phyloP scores from a whole-genome alignment of 2,329 filamentous ascomycete genomes.

The Alternaria longipes region DNA sequence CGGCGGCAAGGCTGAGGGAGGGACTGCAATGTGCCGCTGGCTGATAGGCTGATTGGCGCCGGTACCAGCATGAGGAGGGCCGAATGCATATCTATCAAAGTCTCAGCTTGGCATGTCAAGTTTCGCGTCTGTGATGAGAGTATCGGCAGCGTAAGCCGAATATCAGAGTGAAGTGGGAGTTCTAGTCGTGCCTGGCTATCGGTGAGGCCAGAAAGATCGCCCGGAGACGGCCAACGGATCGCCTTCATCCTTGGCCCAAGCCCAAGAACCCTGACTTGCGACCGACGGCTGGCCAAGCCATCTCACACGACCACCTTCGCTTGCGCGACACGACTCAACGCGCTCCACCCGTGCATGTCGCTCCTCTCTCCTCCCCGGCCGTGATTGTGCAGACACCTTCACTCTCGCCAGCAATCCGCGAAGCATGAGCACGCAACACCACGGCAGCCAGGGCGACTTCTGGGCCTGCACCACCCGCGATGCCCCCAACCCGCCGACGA shows the following conservation, averaged over 20 bases:
- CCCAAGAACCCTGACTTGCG: slow-evolving; percentile 13
- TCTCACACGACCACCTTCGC: slow-evolving; percentile 37
- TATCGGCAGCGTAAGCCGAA: not conserved
- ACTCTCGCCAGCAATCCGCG: slow-evolving; percentile 29
- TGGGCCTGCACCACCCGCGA: slow-evolving; percentile 23
- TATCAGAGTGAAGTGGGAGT: not conserved
- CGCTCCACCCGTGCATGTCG: slow-evolving; percentile 41
- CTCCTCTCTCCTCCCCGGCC: slow-evolving; percentile 33
- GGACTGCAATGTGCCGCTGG: slow-evolving; percentile 25
- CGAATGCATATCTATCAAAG: slow-evolving; percentile 16
- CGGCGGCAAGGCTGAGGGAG: slow-evolving; percentile 17
- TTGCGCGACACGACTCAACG: slow-evolving; percentile 32
- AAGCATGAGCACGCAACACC: slow-evolving; percentile 40
- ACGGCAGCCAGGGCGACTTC: slow-evolving; percentile 27
- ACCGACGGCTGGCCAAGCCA: slow-evolving; percentile 16
- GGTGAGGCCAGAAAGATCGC: slow-evolving; percentile 12
- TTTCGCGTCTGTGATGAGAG: slow-evolving; percentile 1
- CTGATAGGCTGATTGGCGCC: slow-evolving; percentile 24
- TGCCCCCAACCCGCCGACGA: slow-evolving; percentile 1
- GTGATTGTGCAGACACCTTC: slow-evolving; percentile 32
- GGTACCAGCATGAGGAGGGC: slow-evolving; percentile 16
- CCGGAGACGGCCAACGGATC: slow-evolving; percentile 18
- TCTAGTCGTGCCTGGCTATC: not conserved
- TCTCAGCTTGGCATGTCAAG: slow-evolving; percentile 12
- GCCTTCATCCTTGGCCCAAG: slow-evolving; percentile 20